Evolutionary conservation across 306 rosid genomes (phyloP).

Genomic region (Calophaca sinica): DNA sequence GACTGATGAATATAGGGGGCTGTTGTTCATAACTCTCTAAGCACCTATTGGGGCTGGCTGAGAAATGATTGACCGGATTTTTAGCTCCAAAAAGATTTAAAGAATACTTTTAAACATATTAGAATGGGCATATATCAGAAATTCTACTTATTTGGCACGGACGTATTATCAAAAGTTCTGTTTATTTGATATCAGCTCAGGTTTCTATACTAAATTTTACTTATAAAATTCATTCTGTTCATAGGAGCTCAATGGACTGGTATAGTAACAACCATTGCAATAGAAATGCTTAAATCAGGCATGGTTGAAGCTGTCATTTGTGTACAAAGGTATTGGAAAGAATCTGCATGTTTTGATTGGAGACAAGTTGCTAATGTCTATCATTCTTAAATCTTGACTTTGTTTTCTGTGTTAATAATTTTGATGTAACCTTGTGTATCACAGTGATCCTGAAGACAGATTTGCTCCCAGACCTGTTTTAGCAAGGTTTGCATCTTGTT

Average conservation of each 20-base stretch:
- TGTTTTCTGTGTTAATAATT: constrained; percentile 29
- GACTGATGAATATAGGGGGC: background rate
- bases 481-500: constrained; percentile 75
- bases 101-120: background rate
- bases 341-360: constrained; percentile 21
- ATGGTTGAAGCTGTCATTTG: constrained; percentile 98
- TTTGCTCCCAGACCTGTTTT: constrained; percentile 82
- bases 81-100: background rate
- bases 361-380: constrained; percentile 17
- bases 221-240: constrained; percentile 29
- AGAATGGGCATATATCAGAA: background rate
- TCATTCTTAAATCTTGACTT: constrained; percentile 25
- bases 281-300: constrained; percentile 96
- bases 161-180: background rate
- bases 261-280: constrained; percentile 91
- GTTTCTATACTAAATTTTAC: constrained; percentile 21
- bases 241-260: constrained; percentile 99
- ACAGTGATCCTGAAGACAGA: constrained; percentile 95
- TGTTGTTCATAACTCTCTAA: background rate
- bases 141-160: background rate
- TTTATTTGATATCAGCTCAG: constrained; percentile 22
- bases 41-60: background rate
- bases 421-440: constrained; percentile 38
- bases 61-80: background rate
- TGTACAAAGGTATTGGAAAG: constrained; percentile 78